Percentiles rank a stretch among this genome's conserved stretches.
phyloP scores from a whole-genome alignment of 805 yeast genomes.

The Myxozyma geophila region DNA sequence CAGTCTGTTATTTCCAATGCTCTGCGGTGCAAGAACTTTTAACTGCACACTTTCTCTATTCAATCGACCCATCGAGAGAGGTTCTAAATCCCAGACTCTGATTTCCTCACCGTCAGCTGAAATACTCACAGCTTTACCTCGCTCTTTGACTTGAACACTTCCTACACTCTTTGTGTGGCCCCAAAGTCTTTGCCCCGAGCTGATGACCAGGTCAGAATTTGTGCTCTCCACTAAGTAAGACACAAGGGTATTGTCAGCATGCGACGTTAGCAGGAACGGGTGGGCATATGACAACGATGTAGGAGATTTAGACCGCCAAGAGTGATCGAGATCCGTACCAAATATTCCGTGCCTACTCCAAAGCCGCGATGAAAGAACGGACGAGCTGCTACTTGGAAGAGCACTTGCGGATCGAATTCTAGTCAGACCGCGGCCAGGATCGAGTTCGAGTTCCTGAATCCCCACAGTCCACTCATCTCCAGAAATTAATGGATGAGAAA shows the following conservation, averaged over 20 bases:
- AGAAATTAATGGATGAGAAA: slow-evolving; percentile 18
- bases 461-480: slow-evolving; percentile 23
- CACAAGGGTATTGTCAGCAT: slow-evolving; percentile 27
- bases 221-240: slow-evolving; percentile 25
- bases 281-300: slow-evolving; percentile 31
- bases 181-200: slow-evolving; percentile 19
- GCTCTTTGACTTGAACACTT: slow-evolving; percentile 21
- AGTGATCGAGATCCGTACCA: not conserved
- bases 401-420: slow-evolving; percentile 27
- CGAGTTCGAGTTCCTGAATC: slow-evolving; percentile 30
- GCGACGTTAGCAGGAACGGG: slow-evolving; percentile 30
- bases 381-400: slow-evolving; percentile 6
- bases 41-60: slow-evolving; percentile 17
- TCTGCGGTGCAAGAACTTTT: not conserved
- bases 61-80: not conserved
- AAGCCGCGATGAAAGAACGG: not conserved
- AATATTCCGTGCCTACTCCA: not conserved
- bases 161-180: slow-evolving; percentile 32
- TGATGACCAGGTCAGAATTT: slow-evolving; percentile 15
- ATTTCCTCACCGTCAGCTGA: slow-evolving; percentile 24
- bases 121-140: slow-evolving; percentile 32
- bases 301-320: slow-evolving; percentile 3
- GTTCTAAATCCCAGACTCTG: slow-evolving; percentile 30
- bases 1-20: slow-evolving; percentile 1
- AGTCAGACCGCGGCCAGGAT: slow-evolving; percentile 9